phyloP scores from a whole-genome alignment of 1,139 yeast species.

The Candida labiduridarum region DNA sequence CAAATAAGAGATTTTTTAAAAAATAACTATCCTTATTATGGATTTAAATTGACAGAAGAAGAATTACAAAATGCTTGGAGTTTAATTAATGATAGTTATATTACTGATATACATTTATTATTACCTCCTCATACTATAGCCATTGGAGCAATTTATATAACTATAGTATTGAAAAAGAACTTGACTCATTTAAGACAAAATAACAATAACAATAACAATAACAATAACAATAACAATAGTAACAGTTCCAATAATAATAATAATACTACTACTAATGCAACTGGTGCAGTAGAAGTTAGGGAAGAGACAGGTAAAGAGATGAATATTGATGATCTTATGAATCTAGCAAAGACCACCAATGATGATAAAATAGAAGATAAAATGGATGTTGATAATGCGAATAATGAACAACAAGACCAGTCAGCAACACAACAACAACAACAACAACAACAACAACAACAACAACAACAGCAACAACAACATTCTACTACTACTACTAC shows the following conservation, averaged over 20 bases:
- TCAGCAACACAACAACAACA: conserved; percentile 4
- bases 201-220: conserved; percentile 11
- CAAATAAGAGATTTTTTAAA: conserved; percentile 56
- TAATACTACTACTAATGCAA: background rate
- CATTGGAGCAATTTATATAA: conserved; percentile 73
- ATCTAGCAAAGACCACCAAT: conserved; percentile 22
- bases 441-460: conserved; percentile 7
- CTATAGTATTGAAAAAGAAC: conserved; percentile 59
- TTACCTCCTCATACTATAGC: conserved; percentile 94
- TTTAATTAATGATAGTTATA: conserved; percentile 83
- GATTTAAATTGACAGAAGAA: conserved; percentile 54
- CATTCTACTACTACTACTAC: conserved; percentile 4
- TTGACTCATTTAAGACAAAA: conserved; percentile 22
- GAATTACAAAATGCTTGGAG: conserved; percentile 91
- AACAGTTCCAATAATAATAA: background rate
- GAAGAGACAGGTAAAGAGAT: conserved; percentile 17
- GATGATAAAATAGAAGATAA: background rate
- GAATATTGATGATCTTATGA: conserved; percentile 46
- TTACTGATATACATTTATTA: conserved; percentile 79
- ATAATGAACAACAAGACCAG: background rate
- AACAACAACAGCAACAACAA: conserved; percentile 3
- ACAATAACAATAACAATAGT: conserved; percentile 4
- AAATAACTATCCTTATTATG: conserved; percentile 27
- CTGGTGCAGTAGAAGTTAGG: background rate
- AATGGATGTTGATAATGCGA: conserved; percentile 3